Evolutionary conservation across 805 yeast genomes (phyloP).

Genomic region (Cyberlindnera maritima): DNA sequence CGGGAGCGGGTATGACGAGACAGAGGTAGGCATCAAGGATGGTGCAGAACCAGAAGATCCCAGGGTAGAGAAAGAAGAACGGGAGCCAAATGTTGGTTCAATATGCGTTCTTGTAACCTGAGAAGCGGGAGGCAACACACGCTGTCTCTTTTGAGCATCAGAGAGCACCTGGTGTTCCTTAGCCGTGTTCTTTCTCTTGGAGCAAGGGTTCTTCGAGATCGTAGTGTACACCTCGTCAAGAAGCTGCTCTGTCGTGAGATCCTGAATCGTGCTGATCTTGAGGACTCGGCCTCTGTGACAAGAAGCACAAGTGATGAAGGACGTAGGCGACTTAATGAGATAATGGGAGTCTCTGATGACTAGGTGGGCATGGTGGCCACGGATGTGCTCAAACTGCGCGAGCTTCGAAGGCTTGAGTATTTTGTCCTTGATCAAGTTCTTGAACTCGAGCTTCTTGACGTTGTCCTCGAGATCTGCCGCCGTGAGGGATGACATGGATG

Average conservation of each 20-base stretch:
- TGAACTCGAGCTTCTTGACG: constrained; percentile 22
- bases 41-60: neutral
- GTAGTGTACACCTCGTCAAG: constrained; percentile 24
- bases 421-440: constrained; percentile 27
- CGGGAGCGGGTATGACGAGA: constrained; percentile 11
- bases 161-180: constrained; percentile 18
- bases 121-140: constrained; percentile 1
- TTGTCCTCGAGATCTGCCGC: constrained; percentile 15
- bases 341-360: constrained; percentile 31
- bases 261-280: constrained; percentile 22
- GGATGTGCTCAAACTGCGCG: constrained; percentile 14
- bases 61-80: neutral
- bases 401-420: constrained; percentile 27
- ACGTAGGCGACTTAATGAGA: constrained; percentile 25
- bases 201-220: constrained; percentile 25
- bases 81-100: neutral
- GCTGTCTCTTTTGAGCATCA: constrained; percentile 1
- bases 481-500: neutral
- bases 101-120: neutral
- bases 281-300: constrained; percentile 30
- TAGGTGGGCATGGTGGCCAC: constrained; percentile 26
- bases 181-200: constrained; percentile 24
- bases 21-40: neutral
- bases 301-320: constrained; percentile 28
- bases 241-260: constrained; percentile 20